phyloP scores from a whole-genome alignment of 2,329 filamentous ascomycete genomes.

The Paraconiothyrium sp. region DNA sequence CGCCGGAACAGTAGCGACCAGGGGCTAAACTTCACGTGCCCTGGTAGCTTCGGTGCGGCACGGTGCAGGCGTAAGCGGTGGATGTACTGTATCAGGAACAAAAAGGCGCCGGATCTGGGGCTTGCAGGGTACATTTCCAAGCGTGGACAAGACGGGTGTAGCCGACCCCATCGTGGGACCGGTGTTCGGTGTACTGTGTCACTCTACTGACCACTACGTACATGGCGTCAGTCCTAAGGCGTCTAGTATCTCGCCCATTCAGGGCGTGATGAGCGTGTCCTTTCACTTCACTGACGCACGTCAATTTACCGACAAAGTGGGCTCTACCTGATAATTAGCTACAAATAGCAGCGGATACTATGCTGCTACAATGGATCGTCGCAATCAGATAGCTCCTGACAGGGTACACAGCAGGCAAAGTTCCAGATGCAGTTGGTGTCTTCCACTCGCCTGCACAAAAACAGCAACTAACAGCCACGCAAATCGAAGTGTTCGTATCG shows the following conservation, averaged over 20 bases:
- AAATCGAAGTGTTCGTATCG: background rate
- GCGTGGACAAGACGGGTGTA: constrained; percentile 4
- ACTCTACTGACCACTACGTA: background rate
- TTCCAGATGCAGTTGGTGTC: background rate
- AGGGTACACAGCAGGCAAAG: background rate
- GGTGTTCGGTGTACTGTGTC: constrained; percentile 10
- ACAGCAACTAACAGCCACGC: background rate
- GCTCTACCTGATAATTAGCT: background rate
- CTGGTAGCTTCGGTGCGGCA: background rate
- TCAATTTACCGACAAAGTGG: background rate
- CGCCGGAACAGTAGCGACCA: background rate
- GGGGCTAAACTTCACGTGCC: constrained; percentile 3
- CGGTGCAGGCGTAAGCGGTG: background rate
- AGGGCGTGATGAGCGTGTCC: background rate
- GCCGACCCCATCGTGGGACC: constrained; percentile 2
- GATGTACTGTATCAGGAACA: constrained; percentile 9
- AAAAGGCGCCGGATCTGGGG: background rate
- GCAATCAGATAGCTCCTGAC: constrained; percentile 1
- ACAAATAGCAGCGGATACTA: constrained; percentile 8
- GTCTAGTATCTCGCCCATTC: background rate
- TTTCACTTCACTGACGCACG: background rate
- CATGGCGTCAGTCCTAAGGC: background rate
- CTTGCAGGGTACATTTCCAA: background rate
- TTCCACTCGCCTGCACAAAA: background rate
- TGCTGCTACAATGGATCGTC: background rate